Percentiles rank a stretch among this genome's conserved stretches.
phyloP scores from a whole-genome alignment of 129 eudicot genomes.

The Ambrosia artemisiifolia region DNA sequence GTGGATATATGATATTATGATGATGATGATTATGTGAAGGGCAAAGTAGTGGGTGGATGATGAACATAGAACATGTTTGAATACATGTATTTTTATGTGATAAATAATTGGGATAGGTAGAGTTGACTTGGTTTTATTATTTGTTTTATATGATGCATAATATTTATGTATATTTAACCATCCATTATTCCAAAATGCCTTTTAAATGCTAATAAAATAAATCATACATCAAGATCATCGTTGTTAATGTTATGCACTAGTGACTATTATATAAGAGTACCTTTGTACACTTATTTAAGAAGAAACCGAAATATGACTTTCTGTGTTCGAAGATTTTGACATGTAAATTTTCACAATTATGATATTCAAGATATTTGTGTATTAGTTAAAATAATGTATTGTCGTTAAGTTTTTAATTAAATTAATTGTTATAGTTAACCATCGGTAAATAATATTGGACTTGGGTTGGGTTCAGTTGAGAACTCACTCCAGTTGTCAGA shows the following conservation, averaged over 20 bases:
- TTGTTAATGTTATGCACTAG: background rate
- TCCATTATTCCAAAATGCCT: background rate
- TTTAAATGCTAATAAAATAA: background rate
- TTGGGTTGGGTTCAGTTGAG: too few species aligned
- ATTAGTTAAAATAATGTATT: too few species aligned
- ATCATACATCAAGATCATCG: background rate
- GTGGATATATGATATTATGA: background rate
- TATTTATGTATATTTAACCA: conserved; percentile 1
- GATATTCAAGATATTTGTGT: too few species aligned
- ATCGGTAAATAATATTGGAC: too few species aligned
- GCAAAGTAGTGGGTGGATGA: conserved; percentile 26
- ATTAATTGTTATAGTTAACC: background rate
- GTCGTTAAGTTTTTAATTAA: too few species aligned
- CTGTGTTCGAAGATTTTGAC: background rate
- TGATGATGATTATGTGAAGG: background rate
- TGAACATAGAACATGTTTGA: conserved; percentile 30
- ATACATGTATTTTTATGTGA: conserved; percentile 15
- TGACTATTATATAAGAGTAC: background rate
- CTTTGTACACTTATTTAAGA: background rate
- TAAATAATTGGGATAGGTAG: conserved; percentile 16
- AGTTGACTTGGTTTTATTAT: conserved; percentile 33
- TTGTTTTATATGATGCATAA: conserved; percentile 7
- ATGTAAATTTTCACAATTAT: background rate
- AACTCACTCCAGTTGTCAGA: too few species aligned
- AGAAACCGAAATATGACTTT: background rate